Conservation (phyloP, 1,284 basidiomycete genomes). For the Irpex sp. region DNA sequence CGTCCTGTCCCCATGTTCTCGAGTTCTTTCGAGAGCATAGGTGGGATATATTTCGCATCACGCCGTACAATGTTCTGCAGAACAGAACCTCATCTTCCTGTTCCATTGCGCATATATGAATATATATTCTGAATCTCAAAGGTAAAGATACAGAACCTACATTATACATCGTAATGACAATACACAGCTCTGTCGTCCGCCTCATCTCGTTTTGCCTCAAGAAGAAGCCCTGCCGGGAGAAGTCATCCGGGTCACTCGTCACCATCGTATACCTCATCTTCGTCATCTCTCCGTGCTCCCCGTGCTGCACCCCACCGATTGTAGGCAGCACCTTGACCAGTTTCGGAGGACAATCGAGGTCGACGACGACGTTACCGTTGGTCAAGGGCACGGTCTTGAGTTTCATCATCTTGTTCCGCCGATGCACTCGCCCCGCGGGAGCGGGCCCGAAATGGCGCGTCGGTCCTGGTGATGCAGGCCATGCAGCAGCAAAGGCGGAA, state of each 20-base stretch:
- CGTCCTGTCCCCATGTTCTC: constrained; percentile 92
- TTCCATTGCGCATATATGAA: constrained; percentile 4
- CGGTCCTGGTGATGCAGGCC: constrained; percentile 37
- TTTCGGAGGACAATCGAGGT: constrained; percentile 82
- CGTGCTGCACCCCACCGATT: constrained; percentile 51
- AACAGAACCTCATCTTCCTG: constrained; percentile 95
- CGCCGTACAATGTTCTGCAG: constrained; percentile 92
- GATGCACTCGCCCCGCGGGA: constrained; percentile 70
- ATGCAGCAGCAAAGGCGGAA: background rate
- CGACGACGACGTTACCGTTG: constrained; percentile 85
- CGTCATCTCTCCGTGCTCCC: constrained; percentile 70
- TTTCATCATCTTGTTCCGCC: constrained; percentile 67
- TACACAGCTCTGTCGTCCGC: constrained; percentile 88
- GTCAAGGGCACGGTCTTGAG: constrained; percentile 62
- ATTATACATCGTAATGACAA: constrained; percentile 96
- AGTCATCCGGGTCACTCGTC: constrained; percentile 93
- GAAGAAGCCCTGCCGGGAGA: constrained; percentile 79
- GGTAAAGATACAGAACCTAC: constrained; percentile 39
- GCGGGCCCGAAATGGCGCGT: constrained; percentile 88
- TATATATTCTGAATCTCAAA: background rate
- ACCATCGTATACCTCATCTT: constrained; percentile 85
- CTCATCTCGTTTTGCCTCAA: constrained; percentile 82
- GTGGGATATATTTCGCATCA: constrained; percentile 91
- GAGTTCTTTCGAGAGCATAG: constrained; percentile 93
- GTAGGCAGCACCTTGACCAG: constrained; percentile 44